These are phyloP conservation scores for Apiotrichum brassicae DNA, from an alignment of 1,284 basidiomycete genomes.

Conservation along the genomic window DNA sequence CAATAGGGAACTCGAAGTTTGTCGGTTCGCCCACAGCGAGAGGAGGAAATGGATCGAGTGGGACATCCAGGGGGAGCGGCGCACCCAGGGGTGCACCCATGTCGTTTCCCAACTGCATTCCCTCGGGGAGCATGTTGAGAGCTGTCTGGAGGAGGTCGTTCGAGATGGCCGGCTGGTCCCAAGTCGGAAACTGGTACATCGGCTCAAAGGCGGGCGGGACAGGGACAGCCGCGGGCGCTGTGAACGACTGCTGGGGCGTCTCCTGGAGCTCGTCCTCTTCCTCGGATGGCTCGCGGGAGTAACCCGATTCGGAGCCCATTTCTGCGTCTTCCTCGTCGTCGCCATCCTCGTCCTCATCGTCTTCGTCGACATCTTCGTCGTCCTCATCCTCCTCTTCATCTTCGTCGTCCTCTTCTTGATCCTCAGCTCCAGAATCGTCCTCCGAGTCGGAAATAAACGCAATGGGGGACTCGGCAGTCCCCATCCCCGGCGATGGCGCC, in stretches of 20 bases:
- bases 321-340: conserved; percentile 1
- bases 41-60: no score
- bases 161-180: not conserved
- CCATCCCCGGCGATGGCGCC: not conserved
- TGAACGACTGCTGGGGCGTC: not conserved
- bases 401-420: not conserved
- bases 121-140: not conserved
- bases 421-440: not conserved
- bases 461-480: not conserved
- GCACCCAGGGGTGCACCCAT: no score
- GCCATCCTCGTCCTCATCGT: conserved; percentile 10
- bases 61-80: no score
- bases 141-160: not conserved
- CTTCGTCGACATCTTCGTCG: conserved; percentile 16
- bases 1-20: not conserved
- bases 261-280: not conserved
- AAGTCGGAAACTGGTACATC: no score
- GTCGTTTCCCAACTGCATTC: not conserved
- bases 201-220: not conserved
- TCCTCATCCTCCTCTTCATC: conserved; percentile 9
- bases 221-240: not conserved
- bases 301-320: no score
- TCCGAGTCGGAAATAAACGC: not conserved
- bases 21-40: no score
- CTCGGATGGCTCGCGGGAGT: no score